Conservation (phyloP, 495 filamentous ascomycete genomes). For the Penicillium pancosmium region DNA sequence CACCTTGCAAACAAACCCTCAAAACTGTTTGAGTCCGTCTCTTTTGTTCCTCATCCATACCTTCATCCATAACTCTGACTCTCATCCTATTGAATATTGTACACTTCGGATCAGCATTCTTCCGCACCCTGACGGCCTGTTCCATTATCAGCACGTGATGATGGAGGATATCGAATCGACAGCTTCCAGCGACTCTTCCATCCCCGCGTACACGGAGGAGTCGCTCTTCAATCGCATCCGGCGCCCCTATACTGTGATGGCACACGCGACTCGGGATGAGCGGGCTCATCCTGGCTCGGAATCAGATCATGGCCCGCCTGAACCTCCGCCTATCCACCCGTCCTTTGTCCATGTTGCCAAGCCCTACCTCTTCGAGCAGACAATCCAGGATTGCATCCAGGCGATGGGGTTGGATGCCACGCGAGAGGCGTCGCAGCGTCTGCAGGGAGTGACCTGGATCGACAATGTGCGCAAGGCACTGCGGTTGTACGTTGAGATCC, state of each 20-base stretch:
- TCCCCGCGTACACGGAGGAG: not conserved
- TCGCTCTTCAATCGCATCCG: constrained; percentile 4
- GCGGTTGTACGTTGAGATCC: constrained; percentile 58
- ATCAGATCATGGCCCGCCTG: constrained; percentile 22
- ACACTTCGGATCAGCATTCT: constrained; percentile 13
- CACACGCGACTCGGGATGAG: constrained; percentile 26
- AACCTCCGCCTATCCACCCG: constrained; percentile 61
- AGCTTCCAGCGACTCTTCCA: constrained; percentile 1
- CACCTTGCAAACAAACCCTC: not conserved
- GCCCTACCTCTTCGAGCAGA: constrained; percentile 67
- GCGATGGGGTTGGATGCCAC: constrained; percentile 56
- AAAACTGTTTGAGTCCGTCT: not conserved
- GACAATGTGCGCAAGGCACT: constrained; percentile 73
- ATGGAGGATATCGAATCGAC: constrained; percentile 1
- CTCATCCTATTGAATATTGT: not conserved
- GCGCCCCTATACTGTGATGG: constrained; percentile 18
- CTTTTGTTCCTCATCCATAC: too few relatives aligned
- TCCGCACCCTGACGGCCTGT: constrained; percentile 9
- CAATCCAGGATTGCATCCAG: constrained; percentile 59
- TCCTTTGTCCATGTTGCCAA: constrained; percentile 73
- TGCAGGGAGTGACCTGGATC: constrained; percentile 81
- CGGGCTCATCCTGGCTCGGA: constrained; percentile 13
- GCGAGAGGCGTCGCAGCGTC: constrained; percentile 68
- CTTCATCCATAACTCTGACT: too few relatives aligned
- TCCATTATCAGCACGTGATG: constrained; percentile 5